Conservation (phyloP, 106 monocot species). For the Vanilla planifolia region DNA sequence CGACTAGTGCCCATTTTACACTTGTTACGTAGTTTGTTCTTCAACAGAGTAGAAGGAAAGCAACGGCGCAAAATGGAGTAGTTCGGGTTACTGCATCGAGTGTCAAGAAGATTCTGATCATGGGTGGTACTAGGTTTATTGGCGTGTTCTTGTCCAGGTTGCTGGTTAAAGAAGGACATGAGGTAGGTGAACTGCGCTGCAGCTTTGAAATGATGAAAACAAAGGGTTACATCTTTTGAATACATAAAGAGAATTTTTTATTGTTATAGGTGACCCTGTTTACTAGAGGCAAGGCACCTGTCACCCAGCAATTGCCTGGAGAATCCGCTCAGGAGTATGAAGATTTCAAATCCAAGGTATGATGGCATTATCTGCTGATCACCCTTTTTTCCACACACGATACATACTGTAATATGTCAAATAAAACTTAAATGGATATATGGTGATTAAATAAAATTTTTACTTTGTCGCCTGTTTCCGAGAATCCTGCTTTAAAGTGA, state of each 20-base stretch:
- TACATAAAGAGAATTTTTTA: neutral
- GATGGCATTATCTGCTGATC: neutral
- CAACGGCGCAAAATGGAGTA: conserved; percentile 34
- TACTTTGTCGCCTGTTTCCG: neutral
- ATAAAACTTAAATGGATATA: neutral
- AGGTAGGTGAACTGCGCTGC: conserved; percentile 27
- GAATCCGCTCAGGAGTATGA: conserved; percentile 84
- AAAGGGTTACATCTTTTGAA: neutral
- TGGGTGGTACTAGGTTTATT: conserved; percentile 98
- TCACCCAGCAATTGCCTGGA: conserved; percentile 85
- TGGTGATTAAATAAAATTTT: no score
- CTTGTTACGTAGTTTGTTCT: neutral
- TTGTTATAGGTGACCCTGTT: conserved; percentile 81
- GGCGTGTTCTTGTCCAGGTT: conserved; percentile 84
- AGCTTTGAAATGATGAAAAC: no score
- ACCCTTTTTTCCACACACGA: neutral
- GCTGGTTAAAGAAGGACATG: conserved; percentile 90
- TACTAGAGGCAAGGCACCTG: conserved; percentile 90
- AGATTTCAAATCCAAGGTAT: conserved; percentile 74
- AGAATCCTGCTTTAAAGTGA: neutral
- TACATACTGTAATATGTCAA: neutral
- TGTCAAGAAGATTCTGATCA: conserved; percentile 82
- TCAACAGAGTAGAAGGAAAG: conserved; percentile 49
- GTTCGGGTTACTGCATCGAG: conserved; percentile 55
- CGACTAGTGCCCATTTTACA: neutral